These are phyloP conservation scores for Sordariomycetes sp. DNA, from an alignment of 2,329 filamentous ascomycete genomes.

Conservation along the genomic window DNA sequence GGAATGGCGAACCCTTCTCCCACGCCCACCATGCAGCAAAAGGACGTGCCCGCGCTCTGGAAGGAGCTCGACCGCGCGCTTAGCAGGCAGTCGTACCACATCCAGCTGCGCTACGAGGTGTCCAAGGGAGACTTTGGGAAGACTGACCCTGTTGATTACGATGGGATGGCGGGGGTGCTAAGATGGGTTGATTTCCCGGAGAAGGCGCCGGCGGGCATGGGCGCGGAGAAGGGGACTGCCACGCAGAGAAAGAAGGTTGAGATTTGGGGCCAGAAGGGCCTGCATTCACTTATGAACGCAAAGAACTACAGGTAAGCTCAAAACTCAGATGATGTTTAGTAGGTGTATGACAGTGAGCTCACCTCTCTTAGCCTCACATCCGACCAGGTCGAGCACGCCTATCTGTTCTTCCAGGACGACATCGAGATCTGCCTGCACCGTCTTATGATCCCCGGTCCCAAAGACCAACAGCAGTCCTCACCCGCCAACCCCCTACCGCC, in stretches of 20 bases:
- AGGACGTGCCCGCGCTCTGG: conserved; percentile 29
- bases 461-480: conserved; percentile 12
- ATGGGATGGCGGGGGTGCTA: conserved; percentile 31
- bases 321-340: not conserved
- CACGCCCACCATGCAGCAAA: conserved; percentile 22
- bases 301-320: conserved; percentile 36
- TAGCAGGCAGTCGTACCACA: conserved; percentile 39
- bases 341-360: not conserved
- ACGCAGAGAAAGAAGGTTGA: conserved; percentile 43
- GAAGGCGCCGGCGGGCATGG: conserved; percentile 25
- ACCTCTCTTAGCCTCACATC: conserved; percentile 30
- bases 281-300: conserved; percentile 33
- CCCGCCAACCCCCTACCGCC: conserved; percentile 23
- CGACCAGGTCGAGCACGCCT: conserved; percentile 38
- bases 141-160: conserved; percentile 21
- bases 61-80: conserved; percentile 40
- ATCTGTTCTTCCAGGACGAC: conserved; percentile 38
- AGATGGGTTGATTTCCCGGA: conserved; percentile 50
- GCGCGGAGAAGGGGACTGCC: conserved; percentile 20
- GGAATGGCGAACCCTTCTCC: conserved; percentile 29
- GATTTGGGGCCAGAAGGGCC: conserved; percentile 34
- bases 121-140: conserved; percentile 30
- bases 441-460: conserved; percentile 23
- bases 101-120: conserved; percentile 43
- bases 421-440: conserved; percentile 39